Conservation (phyloP, 1,284 basidiomycete genomes). For the Heterobasidion parviporum region DNA sequence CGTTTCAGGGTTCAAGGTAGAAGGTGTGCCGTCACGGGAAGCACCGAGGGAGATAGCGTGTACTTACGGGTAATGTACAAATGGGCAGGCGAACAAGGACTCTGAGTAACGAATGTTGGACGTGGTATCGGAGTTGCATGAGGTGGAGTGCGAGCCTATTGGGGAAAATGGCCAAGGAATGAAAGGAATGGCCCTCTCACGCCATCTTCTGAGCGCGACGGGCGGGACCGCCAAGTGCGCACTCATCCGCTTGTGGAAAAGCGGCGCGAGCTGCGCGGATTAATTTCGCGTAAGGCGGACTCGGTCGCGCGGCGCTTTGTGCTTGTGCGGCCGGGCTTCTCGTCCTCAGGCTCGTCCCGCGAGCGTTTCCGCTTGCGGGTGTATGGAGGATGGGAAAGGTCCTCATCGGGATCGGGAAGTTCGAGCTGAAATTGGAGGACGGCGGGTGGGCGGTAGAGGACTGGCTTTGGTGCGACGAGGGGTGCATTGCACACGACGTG, state of each 20-base stretch:
- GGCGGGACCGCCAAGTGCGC: background rate
- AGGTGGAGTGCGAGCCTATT: no score
- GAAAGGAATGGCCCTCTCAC: no score
- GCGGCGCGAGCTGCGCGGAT: background rate
- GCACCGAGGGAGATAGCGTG: background rate
- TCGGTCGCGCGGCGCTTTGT: slow-evolving; percentile 11
- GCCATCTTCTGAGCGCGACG: no score
- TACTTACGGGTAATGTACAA: background rate
- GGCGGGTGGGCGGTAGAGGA: slow-evolving; percentile 60
- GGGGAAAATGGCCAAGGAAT: no score
- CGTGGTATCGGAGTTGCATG: background rate
- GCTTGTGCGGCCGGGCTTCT: slow-evolving; percentile 26
- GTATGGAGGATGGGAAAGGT: slow-evolving; percentile 62
- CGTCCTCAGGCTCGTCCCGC: slow-evolving; percentile 19
- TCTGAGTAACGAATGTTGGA: background rate
- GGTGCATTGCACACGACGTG: slow-evolving; percentile 56
- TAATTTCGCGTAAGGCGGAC: slow-evolving; percentile 7
- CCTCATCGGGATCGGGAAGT: slow-evolving; percentile 59
- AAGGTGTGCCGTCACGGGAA: background rate
- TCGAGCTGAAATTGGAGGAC: slow-evolving; percentile 47
- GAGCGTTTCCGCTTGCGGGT: slow-evolving; percentile 51
- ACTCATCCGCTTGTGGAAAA: background rate
- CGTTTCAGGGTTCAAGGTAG: background rate
- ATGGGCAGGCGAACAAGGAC: background rate
- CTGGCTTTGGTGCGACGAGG: slow-evolving; percentile 54